Evolutionary conservation across 2,329 filamentous ascomycete genomes (phyloP).

Genomic region (Xylogone sp.): DNA sequence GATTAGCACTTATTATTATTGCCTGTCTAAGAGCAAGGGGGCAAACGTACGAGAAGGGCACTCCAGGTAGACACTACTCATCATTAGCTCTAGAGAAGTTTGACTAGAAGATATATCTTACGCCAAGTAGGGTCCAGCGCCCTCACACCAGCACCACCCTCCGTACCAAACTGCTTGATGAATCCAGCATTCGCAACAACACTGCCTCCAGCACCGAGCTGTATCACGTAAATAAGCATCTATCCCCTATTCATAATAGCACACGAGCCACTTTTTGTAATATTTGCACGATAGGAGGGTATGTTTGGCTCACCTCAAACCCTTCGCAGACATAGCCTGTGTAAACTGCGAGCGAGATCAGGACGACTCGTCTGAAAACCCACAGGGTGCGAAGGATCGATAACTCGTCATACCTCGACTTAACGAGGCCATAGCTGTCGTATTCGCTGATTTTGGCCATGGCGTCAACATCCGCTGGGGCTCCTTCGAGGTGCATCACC

Average conservation of each 20-base stretch:
- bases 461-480: neutral
- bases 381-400: neutral
- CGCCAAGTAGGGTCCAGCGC: neutral
- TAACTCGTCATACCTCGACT: neutral
- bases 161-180: slow-evolving; percentile 6
- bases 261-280: too few relatives aligned
- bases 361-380: neutral
- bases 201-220: neutral
- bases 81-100: neutral
- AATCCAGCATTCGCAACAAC: slow-evolving; percentile 4
- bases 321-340: neutral
- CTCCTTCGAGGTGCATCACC: neutral
- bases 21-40: neutral
- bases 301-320: neutral
- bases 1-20: neutral
- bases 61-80: neutral
- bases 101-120: neutral
- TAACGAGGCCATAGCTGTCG: neutral
- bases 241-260: too few relatives aligned
- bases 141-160: neutral
- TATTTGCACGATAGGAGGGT: neutral
- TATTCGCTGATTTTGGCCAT: neutral
- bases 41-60: neutral
- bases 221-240: neutral
- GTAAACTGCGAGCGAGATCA: neutral